Percentiles rank a stretch among this genome's conserved stretches.
These are phyloP conservation scores for Climacium dendroides DNA, from an alignment of 225 moss, liverwort and hornwort genomes.

Conservation along the genomic window DNA sequence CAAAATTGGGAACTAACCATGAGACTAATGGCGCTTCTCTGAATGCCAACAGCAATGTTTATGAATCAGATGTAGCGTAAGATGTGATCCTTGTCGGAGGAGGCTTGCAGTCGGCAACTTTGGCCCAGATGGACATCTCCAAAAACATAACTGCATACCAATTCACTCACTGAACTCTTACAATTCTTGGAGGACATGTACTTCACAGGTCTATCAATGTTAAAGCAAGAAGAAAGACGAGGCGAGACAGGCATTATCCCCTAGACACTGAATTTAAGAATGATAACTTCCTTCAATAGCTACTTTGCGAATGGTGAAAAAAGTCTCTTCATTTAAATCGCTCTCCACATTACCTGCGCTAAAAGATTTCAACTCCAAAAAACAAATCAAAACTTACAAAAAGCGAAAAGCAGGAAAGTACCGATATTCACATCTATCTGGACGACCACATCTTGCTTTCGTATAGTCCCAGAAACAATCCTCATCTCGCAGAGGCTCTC, in stretches of 20 bases:
- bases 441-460: slow-evolving; percentile 82
- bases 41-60: neutral
- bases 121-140: slow-evolving; percentile 97
- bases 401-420: neutral
- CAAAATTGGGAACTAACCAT: neutral
- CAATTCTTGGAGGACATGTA: neutral
- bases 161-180: neutral
- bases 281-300: neutral
- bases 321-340: neutral
- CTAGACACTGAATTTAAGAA: neutral
- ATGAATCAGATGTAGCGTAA: slow-evolving; percentile 47
- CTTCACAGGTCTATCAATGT: neutral
- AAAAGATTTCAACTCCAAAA: neutral
- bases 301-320: neutral
- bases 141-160: slow-evolving; percentile 71
- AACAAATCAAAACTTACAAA: neutral
- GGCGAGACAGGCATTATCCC: neutral
- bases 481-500: slow-evolving; percentile 90
- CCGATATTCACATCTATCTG: slow-evolving; percentile 97
- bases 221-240: neutral
- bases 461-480: slow-evolving; percentile 99
- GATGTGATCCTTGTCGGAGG: slow-evolving; percentile 57
- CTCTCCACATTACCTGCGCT: neutral
- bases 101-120: slow-evolving; percentile 80
- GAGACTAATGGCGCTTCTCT: neutral